These are phyloP conservation scores for Nelumbo lutea DNA, from an alignment of 164 flowering plant genomes.

Conservation along the genomic window DNA sequence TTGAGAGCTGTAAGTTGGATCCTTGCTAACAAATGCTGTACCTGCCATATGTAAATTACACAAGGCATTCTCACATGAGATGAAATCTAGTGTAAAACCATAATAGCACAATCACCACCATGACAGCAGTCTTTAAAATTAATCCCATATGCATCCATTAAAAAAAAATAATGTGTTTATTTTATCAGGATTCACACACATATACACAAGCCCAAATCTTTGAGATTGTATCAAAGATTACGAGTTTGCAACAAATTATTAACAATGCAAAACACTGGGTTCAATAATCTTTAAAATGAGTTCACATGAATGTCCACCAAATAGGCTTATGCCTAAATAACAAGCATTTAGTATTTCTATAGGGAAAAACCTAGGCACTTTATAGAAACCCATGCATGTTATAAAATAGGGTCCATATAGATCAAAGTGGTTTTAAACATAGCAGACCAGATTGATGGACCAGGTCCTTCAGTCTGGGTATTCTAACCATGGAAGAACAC, in stretches of 20 bases:
- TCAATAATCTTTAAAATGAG: too few species aligned
- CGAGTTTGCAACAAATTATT: neutral
- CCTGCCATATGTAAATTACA: slow-evolving; percentile 24
- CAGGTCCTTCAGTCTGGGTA: too few species aligned
- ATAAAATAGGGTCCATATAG: too few species aligned
- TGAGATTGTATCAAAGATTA: neutral
- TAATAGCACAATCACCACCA: neutral
- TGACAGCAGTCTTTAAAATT: neutral
- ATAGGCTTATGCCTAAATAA: too few species aligned
- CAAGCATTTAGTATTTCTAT: too few species aligned
- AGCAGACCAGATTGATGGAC: too few species aligned
- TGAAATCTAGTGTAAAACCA: neutral
- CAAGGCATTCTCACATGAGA: neutral
- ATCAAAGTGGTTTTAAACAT: too few species aligned
- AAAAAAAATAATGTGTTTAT: too few species aligned
- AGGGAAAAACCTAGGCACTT: too few species aligned
- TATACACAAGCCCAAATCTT: neutral
- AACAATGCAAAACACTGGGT: neutral
- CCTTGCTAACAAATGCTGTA: slow-evolving; percentile 11
- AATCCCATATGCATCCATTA: neutral
- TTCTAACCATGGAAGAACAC: too few species aligned
- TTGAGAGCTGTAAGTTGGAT: slow-evolving; percentile 22
- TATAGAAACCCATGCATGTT: too few species aligned
- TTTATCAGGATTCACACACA: neutral
- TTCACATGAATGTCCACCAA: too few species aligned